These are phyloP conservation scores for Aureobasidium sp. DNA, from an alignment of 2,329 filamentous ascomycete species.

Conservation along the genomic window DNA sequence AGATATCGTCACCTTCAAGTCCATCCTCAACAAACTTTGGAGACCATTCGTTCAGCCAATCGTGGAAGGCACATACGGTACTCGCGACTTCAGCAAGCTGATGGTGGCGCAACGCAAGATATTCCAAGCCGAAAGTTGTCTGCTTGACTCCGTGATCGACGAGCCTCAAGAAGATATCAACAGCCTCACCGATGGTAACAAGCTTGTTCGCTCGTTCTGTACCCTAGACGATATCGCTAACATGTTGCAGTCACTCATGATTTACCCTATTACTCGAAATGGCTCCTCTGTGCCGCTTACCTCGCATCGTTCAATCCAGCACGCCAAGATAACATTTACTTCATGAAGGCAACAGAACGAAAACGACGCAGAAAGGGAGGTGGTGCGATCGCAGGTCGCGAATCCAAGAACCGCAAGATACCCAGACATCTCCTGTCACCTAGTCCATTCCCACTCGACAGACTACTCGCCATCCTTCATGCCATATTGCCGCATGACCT, in stretches of 20 bases:
- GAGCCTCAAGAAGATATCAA: slow-evolving; percentile 2
- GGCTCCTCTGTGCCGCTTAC: slow-evolving; percentile 70
- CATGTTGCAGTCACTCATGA: slow-evolving; percentile 33
- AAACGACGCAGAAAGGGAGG: slow-evolving; percentile 44
- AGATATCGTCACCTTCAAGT: slow-evolving; percentile 65
- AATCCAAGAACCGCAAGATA: slow-evolving; percentile 57
- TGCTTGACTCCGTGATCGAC: slow-evolving; percentile 46
- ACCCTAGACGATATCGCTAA: neutral
- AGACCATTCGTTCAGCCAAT: slow-evolving; percentile 75
- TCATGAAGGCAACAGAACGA: slow-evolving; percentile 60
- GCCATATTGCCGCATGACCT: slow-evolving; percentile 51
- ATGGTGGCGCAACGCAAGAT: slow-evolving; percentile 63
- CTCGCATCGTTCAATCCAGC: slow-evolving; percentile 73
- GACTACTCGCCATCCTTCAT: slow-evolving; percentile 70
- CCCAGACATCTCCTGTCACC: slow-evolving; percentile 70
- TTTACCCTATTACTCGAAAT: slow-evolving; percentile 65
- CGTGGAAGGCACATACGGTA: slow-evolving; percentile 61
- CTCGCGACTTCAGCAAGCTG: slow-evolving; percentile 77
- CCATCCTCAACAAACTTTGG: slow-evolving; percentile 71
- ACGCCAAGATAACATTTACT: slow-evolving; percentile 65
- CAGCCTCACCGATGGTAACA: slow-evolving; percentile 8
- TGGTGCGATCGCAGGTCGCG: slow-evolving; percentile 35
- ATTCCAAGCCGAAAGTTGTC: slow-evolving; percentile 65
- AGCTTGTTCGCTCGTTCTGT: neutral
- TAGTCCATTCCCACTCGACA: slow-evolving; percentile 68